These are phyloP conservation scores for Lachnellula subtilissima DNA, from an alignment of 2,329 filamentous ascomycete species.

Conservation along the genomic window DNA sequence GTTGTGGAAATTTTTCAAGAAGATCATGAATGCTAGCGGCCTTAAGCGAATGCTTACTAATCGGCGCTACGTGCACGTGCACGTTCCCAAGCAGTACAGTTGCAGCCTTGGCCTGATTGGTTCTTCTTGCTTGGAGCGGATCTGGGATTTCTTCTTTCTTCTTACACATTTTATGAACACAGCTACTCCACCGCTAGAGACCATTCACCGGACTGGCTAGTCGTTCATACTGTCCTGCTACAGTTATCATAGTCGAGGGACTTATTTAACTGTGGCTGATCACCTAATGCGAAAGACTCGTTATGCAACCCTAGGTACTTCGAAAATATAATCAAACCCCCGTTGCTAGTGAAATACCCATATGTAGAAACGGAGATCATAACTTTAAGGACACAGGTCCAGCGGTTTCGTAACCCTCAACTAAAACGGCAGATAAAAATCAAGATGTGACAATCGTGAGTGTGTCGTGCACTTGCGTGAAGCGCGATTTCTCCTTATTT, in stretches of 20 bases:
- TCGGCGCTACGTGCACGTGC: background rate
- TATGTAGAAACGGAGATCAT: too few relatives aligned
- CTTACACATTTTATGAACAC: slow-evolving; percentile 22
- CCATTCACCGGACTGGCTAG: slow-evolving; percentile 24
- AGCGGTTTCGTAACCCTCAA: too few relatives aligned
- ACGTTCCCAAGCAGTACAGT: background rate
- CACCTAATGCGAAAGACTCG: slow-evolving; percentile 5
- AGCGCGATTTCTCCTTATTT: too few relatives aligned
- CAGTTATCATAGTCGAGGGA: slow-evolving; percentile 16
- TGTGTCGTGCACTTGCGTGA: too few relatives aligned
- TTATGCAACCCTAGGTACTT: background rate
- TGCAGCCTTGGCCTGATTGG: background rate
- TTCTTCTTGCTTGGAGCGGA: background rate
- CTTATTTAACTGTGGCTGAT: slow-evolving; percentile 11
- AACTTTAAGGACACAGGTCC: too few relatives aligned
- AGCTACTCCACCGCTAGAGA: slow-evolving; percentile 28
- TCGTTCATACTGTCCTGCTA: slow-evolving; percentile 30
- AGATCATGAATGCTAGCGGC: background rate
- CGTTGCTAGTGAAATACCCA: too few relatives aligned
- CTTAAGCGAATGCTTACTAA: slow-evolving; percentile 1
- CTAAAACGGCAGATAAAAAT: too few relatives aligned
- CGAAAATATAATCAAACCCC: too few relatives aligned
- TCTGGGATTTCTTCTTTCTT: slow-evolving; percentile 12
- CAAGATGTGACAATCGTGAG: too few relatives aligned
- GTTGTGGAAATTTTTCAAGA: background rate